Conservation (phyloP, 2,329 filamentous ascomycete species). For the Daldinia sp. region DNA sequence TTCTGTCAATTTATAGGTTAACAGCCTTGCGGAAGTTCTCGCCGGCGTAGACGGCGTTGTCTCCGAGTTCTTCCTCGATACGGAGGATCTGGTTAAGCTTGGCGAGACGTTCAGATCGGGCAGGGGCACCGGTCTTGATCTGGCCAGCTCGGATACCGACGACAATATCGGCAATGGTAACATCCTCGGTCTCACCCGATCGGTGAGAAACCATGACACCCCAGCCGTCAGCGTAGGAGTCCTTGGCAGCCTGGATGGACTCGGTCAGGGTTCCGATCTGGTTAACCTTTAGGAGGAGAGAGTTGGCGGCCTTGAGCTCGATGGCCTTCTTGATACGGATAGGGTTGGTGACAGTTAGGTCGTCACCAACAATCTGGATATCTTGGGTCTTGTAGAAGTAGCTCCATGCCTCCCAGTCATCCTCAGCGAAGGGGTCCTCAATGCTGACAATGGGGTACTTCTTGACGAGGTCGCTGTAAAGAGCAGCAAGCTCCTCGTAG, state of each 20-base stretch:
- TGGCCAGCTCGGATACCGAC: slow-evolving; percentile 96
- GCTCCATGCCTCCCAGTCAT: slow-evolving; percentile 99
- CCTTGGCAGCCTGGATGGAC: slow-evolving; percentile 99
- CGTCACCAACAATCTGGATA: slow-evolving; percentile 98
- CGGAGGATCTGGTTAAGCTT: slow-evolving; percentile 99
- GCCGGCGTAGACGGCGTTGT: slow-evolving; percentile 90
- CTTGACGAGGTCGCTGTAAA: slow-evolving; percentile 86
- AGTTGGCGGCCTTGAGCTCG: slow-evolving; percentile 98
- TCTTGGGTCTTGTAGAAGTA: slow-evolving; percentile 99
- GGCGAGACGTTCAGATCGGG: slow-evolving; percentile 95
- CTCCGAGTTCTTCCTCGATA: slow-evolving; percentile 98
- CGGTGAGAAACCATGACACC: slow-evolving; percentile 99
- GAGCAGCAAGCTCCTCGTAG: slow-evolving; percentile 93
- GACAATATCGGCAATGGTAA: slow-evolving; percentile 97
- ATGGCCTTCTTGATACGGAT: slow-evolving; percentile 99
- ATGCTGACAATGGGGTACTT: slow-evolving; percentile 99
- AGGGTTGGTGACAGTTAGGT: slow-evolving; percentile 99
- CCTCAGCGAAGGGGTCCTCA: slow-evolving; percentile 99
- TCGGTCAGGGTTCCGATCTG: slow-evolving; percentile 99
- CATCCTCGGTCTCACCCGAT: slow-evolving; percentile 99
- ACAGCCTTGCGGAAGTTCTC: slow-evolving; percentile 90
- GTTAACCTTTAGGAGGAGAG: slow-evolving; percentile 99
- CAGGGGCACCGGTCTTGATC: slow-evolving; percentile 98
- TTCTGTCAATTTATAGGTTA: slow-evolving; percentile 72
- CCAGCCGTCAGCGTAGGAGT: slow-evolving; percentile 95